phyloP scores from a whole-genome alignment of 164 flowering plant species.

The Chloranthus sessilifolius region DNA sequence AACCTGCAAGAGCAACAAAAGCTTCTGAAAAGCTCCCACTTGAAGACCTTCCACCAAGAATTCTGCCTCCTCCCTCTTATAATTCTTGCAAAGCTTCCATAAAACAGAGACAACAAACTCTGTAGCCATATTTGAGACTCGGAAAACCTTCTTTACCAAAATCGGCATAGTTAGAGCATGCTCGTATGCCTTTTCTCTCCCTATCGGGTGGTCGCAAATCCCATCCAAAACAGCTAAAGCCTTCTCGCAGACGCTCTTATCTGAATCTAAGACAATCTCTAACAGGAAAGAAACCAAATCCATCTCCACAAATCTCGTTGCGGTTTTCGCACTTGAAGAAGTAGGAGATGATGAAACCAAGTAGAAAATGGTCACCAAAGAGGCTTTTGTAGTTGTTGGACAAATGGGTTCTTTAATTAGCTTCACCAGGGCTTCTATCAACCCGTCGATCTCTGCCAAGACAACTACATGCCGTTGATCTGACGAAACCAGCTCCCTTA shows the following conservation, averaged over 20 bases:
- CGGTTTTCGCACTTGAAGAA: slow-evolving; percentile 3
- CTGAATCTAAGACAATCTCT: slow-evolving; percentile 54
- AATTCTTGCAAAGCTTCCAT: slow-evolving; percentile 60
- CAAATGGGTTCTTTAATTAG: slow-evolving; percentile 53
- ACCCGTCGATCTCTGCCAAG: slow-evolving; percentile 32
- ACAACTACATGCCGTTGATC: slow-evolving; percentile 17
- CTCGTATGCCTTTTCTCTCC: slow-evolving; percentile 27
- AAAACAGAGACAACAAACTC: slow-evolving; percentile 58
- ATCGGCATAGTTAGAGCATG: slow-evolving; percentile 59
- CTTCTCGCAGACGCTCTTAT: slow-evolving; percentile 56
- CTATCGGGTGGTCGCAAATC: slow-evolving; percentile 28
- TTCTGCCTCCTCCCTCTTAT: slow-evolving; percentile 23
- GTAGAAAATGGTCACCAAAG: slow-evolving; percentile 36
- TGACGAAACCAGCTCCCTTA: slow-evolving; percentile 37
- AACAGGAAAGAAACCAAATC: slow-evolving; percentile 45
- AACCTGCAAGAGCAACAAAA: slow-evolving; percentile 68
- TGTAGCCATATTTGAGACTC: slow-evolving; percentile 61
- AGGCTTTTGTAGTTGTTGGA: slow-evolving; percentile 50
- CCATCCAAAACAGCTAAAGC: slow-evolving; percentile 53
- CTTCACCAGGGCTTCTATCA: slow-evolving; percentile 35
- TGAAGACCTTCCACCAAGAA: slow-evolving; percentile 49
- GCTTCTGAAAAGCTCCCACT: slow-evolving; percentile 78
- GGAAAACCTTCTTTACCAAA: slow-evolving; percentile 67
- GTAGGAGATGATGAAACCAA: slow-evolving; percentile 29
- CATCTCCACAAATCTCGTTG: slow-evolving; percentile 27